phyloP scores from a whole-genome alignment of 2,329 filamentous ascomycete genomes.

The Colletotrichum cordylinicola region DNA sequence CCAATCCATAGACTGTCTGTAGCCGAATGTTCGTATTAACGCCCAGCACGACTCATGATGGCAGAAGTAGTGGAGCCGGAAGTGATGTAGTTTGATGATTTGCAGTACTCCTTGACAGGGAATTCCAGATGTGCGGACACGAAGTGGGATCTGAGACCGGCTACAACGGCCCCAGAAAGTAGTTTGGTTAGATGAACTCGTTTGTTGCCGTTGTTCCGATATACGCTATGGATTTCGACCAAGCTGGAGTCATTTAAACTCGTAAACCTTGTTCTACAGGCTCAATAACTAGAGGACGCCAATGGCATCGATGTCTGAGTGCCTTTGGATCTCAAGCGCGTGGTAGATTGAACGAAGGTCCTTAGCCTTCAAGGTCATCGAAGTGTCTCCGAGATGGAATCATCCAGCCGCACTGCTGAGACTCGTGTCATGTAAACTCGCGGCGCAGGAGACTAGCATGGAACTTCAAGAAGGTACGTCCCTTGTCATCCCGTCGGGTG shows the following conservation, averaged over 20 bases:
- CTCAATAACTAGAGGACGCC: not conserved
- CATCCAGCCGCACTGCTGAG: not conserved
- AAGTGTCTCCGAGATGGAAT: too few species aligned
- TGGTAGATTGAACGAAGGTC: not conserved
- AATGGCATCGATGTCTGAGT: not conserved
- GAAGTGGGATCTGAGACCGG: not conserved
- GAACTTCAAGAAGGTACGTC: not conserved
- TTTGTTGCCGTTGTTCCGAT: not conserved
- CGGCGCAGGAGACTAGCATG: fast-evolving
- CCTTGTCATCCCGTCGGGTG: not conserved
- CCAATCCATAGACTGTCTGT: not conserved
- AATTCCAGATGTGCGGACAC: not conserved
- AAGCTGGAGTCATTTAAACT: not conserved
- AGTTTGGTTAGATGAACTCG: not conserved
- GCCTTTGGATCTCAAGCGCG: not conserved
- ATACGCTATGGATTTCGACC: not conserved
- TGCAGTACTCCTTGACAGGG: not conserved
- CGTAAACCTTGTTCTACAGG: not conserved
- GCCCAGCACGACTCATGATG: not conserved
- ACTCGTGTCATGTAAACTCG: not conserved
- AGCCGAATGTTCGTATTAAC: not conserved
- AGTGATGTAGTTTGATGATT: not conserved
- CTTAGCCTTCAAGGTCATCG: not conserved
- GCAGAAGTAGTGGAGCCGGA: not conserved
- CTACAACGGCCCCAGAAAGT: not conserved